Base-by-base conservation (phyloP, 1,284 basidiomycete species). In the Trichosporon faecale region DNA sequence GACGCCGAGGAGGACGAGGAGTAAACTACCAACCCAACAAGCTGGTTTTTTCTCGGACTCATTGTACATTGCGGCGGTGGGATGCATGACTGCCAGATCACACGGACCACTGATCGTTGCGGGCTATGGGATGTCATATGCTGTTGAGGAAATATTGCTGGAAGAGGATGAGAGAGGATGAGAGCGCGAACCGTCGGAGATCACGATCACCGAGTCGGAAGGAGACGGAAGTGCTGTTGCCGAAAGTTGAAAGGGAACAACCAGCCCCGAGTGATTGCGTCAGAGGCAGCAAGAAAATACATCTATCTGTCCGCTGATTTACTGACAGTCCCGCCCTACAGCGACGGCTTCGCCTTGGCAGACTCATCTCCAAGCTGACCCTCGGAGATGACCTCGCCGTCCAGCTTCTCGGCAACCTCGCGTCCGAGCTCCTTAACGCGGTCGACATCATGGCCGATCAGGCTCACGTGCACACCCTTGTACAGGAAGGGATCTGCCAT, bases 1-100 rank as follows among this genome's bases (percentile, higher is more conserved):
- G 93, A 93, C 86, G 89, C 88, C 72, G 80, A 81, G 77, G 96
- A 98, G 84, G 93, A 94, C 86, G 89, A 88, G 74, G 80, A 81
- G 77, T 82, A 80, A 75, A 76, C 66, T 46, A 31, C 21, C 40
- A 46, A 44, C 31, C 61, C 65, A 64, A 64, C 64, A 40, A 46
- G 33, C 64, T 49, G 23, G 64, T 49, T 55, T 40, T 31, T 57
- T 60, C 68, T 57, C 55, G 67, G 60, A 64, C 68, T 68, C 70
- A 69, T 74, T 74, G 73, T 74, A 74, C 69, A 72, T 72, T 72
- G 70, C 68, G 70, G 69, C 66, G 72, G 72, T 69, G 67, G 72
- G 60, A 74, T 74, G 73, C 73, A 74, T 70, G 67, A 67, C 73
- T 74, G 66, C 72, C 68, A 67, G 69, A 70, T 67, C 65, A n/a